Conservation (phyloP, 805 yeast species). For the Wickerhamiella shivajii region DNA sequence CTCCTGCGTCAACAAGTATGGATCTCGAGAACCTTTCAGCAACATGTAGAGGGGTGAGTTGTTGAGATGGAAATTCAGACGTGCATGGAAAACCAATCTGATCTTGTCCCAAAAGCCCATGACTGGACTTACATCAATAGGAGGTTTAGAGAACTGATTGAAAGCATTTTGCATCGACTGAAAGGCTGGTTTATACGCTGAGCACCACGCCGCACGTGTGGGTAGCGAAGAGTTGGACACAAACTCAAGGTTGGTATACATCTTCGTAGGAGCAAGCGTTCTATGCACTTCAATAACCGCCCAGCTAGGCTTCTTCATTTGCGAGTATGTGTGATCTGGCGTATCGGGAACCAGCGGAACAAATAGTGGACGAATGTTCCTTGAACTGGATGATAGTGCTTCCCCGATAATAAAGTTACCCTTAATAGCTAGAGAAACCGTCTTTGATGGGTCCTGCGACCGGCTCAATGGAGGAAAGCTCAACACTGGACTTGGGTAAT, state of each 20-base stretch:
- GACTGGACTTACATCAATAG: slow-evolving; percentile 69
- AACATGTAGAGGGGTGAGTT: slow-evolving; percentile 29
- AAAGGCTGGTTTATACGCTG: slow-evolving; percentile 68
- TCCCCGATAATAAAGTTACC: slow-evolving; percentile 66
- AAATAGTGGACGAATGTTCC: slow-evolving; percentile 42
- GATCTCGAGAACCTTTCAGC: slow-evolving; percentile 61
- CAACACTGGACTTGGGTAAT: slow-evolving; percentile 73
- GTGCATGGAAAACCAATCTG: slow-evolving; percentile 63
- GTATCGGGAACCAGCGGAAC: slow-evolving; percentile 44
- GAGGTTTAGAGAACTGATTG: slow-evolving; percentile 80
- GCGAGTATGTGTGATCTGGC: slow-evolving; percentile 17
- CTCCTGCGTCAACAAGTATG: slow-evolving; percentile 51
- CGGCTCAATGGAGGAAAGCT: slow-evolving; percentile 45
- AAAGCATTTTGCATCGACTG: slow-evolving; percentile 64
- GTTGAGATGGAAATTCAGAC: slow-evolving; percentile 37
- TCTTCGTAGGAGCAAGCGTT: slow-evolving; percentile 61
- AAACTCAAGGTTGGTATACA: slow-evolving; percentile 47
- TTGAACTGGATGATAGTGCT: slow-evolving; percentile 34
- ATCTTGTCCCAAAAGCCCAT: slow-evolving; percentile 91
- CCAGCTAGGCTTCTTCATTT: slow-evolving; percentile 25
- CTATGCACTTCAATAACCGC: slow-evolving; percentile 55
- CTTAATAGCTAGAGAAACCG: slow-evolving; percentile 26
- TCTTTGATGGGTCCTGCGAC: slow-evolving; percentile 21
- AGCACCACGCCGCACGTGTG: slow-evolving; percentile 69
- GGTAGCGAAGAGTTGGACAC: slow-evolving; percentile 41